phyloP scores from a whole-genome alignment of 2,329 filamentous ascomycete genomes.

The Dactylella cylindrospora region DNA sequence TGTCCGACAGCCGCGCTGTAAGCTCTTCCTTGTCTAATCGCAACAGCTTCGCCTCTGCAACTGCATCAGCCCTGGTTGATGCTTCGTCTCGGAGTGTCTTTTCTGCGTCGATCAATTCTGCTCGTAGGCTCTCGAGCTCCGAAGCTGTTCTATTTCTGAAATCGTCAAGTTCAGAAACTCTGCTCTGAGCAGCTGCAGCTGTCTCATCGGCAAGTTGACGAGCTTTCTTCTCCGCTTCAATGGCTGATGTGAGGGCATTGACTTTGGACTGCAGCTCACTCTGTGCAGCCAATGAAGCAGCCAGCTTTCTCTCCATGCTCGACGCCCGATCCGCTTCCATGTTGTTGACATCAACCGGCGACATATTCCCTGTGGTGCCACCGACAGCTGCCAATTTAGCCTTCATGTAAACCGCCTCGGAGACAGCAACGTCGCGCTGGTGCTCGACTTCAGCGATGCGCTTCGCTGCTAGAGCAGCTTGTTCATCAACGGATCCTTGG shows the following conservation, averaged over 20 bases:
- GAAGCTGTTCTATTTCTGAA: slow-evolving; percentile 80
- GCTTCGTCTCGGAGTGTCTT: slow-evolving; percentile 78
- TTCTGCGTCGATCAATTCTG: slow-evolving; percentile 79
- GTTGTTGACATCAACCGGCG: slow-evolving; percentile 61
- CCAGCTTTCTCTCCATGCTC: slow-evolving; percentile 79
- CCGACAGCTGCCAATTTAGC: slow-evolving; percentile 78
- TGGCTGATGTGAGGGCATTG: slow-evolving; percentile 67
- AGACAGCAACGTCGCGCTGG: slow-evolving; percentile 90
- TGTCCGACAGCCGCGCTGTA: slow-evolving; percentile 67
- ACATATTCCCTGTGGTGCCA: slow-evolving; percentile 60
- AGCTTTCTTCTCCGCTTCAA: slow-evolving; percentile 77
- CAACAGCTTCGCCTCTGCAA: slow-evolving; percentile 72
- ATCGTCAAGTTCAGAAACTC: slow-evolving; percentile 78
- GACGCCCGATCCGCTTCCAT: slow-evolving; percentile 64
- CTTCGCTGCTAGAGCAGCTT: slow-evolving; percentile 79
- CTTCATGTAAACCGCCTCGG: slow-evolving; percentile 91
- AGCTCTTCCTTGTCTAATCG: slow-evolving; percentile 83
- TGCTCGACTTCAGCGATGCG: slow-evolving; percentile 92
- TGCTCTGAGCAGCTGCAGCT: slow-evolving; percentile 74
- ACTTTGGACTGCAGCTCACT: slow-evolving; percentile 77
- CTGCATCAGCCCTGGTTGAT: slow-evolving; percentile 73
- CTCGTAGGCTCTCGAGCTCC: slow-evolving; percentile 81
- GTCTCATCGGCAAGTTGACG: slow-evolving; percentile 87
- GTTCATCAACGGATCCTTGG: slow-evolving; percentile 83
- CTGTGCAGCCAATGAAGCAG: slow-evolving; percentile 75